phyloP scores from a whole-genome alignment of 345 rosid species.

The Alliaria petiolata region DNA sequence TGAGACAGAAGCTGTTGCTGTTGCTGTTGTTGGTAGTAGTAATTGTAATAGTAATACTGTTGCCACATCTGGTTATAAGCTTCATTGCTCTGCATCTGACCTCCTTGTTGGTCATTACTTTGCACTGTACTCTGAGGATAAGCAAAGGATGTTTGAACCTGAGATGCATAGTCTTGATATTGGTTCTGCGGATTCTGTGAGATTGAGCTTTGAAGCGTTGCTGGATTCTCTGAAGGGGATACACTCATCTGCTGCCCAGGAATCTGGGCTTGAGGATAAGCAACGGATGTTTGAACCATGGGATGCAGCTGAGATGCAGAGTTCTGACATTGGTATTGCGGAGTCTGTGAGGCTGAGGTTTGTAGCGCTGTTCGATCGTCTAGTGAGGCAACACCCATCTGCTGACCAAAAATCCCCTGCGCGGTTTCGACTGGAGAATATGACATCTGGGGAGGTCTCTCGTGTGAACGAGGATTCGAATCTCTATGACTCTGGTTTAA shows the following conservation, averaged over 20 bases:
- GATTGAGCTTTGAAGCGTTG: slow-evolving; percentile 35
- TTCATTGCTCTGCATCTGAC: slow-evolving; percentile 43
- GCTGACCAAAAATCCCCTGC: slow-evolving; percentile 31
- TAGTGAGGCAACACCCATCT: slow-evolving; percentile 30
- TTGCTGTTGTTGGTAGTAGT: slow-evolving; percentile 43
- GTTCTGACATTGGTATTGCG: slow-evolving; percentile 38
- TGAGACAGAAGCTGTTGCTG: slow-evolving; percentile 39
- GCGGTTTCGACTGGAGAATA: slow-evolving; percentile 26
- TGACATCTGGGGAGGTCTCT: slow-evolving; percentile 38
- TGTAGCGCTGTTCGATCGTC: slow-evolving; percentile 29
- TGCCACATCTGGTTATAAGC: slow-evolving; percentile 80
- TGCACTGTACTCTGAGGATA: slow-evolving; percentile 41
- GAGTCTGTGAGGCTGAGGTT: slow-evolving; percentile 34
- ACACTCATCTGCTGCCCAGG: slow-evolving; percentile 30
- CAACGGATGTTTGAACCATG: slow-evolving; percentile 34
- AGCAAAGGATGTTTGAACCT: slow-evolving; percentile 35
- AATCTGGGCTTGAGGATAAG: slow-evolving; percentile 36
- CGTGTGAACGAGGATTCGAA: slow-evolving; percentile 40
- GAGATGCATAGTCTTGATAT: slow-evolving; percentile 32
- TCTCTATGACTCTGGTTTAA: slow-evolving; percentile 46
- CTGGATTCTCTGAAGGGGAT: slow-evolving; percentile 28
- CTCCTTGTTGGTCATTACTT: slow-evolving; percentile 42
- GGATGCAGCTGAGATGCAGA: slow-evolving; percentile 34
- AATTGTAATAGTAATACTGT: slow-evolving; percentile 64
- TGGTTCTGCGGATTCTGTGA: slow-evolving; percentile 45